A percentile compares a stretch with the other conserved stretches of the same genome.
These are phyloP conservation scores for Hsuehochloa calcarea DNA, from an alignment of 176 grass and related monocot genomes.

Conservation along the genomic window DNA sequence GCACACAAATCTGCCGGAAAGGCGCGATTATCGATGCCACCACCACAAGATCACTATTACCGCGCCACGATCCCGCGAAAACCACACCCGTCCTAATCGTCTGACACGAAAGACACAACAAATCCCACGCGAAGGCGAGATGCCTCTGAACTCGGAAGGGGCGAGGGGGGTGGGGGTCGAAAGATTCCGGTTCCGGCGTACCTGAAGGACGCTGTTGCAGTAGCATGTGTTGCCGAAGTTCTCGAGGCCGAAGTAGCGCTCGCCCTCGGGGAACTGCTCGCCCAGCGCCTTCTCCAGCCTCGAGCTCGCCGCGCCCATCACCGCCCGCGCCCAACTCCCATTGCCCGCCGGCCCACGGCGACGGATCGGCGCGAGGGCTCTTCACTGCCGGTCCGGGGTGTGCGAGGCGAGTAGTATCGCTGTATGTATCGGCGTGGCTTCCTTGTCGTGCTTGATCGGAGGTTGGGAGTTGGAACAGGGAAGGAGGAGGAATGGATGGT, in stretches of 20 bases:
- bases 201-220: slow-evolving; percentile 99
- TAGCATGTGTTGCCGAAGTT: slow-evolving; percentile 99
- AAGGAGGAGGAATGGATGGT: background rate
- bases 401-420: background rate
- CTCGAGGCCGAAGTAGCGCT: slow-evolving; percentile 98
- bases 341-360: slow-evolving; percentile 5
- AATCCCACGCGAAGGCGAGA: background rate
- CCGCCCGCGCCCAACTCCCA: slow-evolving; percentile 40
- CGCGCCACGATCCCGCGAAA: slow-evolving; percentile 21
- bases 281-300: slow-evolving; percentile 98
- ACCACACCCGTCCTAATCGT: background rate
- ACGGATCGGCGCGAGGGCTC: background rate
- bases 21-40: background rate
- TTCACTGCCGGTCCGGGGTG: background rate
- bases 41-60: slow-evolving; percentile 5
- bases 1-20: slow-evolving; percentile 13
- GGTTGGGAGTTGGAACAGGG: background rate
- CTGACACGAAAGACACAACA: background rate
- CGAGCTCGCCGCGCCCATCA: slow-evolving; percentile 97
- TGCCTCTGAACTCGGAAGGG: background rate
- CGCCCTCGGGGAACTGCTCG: slow-evolving; percentile 95
- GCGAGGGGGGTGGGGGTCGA: background rate
- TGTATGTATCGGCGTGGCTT: background rate
- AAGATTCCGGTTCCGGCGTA: slow-evolving; percentile 18
- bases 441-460: slow-evolving; percentile 15